Evolutionary conservation across 208 protist genomes (phyloP).

Genomic region (Trypanosoma caninum): DNA sequence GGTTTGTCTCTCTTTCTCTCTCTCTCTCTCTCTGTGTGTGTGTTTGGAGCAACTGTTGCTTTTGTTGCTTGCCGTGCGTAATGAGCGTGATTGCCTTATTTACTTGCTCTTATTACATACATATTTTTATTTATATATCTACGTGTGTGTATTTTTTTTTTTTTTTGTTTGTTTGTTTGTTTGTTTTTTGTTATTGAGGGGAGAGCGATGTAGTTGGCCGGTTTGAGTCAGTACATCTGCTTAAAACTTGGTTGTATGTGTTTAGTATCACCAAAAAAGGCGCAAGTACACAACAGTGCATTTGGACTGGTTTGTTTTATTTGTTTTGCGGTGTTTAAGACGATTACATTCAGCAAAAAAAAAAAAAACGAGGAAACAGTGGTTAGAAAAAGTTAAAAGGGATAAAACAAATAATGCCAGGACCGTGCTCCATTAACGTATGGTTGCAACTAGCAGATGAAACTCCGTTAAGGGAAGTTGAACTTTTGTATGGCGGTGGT

Average conservation of each 20-base stretch:
- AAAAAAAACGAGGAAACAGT: too few relatives aligned
- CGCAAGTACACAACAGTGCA: too few relatives aligned
- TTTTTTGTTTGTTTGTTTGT: background rate
- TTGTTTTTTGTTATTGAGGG: background rate
- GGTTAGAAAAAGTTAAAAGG: background rate
- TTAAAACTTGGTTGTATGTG: too few relatives aligned
- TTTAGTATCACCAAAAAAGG: too few relatives aligned
- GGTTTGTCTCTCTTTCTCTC: background rate
- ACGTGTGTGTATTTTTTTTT: background rate
- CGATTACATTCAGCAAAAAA: too few relatives aligned
- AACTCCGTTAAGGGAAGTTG: conserved; percentile 23
- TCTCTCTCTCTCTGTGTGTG: conserved; percentile 3
- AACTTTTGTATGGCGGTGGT: conserved; percentile 25
- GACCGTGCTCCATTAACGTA: conserved; percentile 1
- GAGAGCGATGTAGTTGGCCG: background rate
- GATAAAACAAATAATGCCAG: background rate
- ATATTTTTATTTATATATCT: too few relatives aligned
- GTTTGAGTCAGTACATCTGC: too few relatives aligned
- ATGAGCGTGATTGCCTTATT: too few relatives aligned
- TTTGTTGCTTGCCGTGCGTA: background rate
- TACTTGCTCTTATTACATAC: too few relatives aligned
- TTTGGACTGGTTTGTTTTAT: too few relatives aligned
- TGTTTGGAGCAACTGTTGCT: background rate
- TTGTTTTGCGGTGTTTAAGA: too few relatives aligned
- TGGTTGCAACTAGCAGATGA: conserved; percentile 15